Percentiles rank a stretch among this genome's conserved stretches.
Evolutionary conservation across 257 asterid genomes (phyloP).

Genomic region (Nicotiana noctiflora): DNA sequence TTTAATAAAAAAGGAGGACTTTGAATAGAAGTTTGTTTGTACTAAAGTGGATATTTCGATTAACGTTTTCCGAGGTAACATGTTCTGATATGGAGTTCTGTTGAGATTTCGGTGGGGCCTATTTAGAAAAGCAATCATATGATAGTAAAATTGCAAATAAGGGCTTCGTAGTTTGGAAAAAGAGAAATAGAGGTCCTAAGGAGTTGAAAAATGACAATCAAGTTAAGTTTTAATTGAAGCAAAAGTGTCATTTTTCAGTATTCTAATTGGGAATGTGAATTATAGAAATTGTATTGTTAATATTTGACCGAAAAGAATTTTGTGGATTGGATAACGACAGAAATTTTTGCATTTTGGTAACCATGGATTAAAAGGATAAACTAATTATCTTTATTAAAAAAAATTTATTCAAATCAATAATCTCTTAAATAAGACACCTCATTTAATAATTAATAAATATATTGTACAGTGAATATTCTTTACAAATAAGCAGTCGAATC

Average conservation of each 20-base stretch:
- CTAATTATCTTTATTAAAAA: no score
- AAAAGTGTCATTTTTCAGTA: neutral
- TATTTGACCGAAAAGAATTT: no score
- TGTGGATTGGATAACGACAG: no score
- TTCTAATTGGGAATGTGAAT: no score
- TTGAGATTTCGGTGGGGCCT: neutral
- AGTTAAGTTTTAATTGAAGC: neutral
- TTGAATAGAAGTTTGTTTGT: neutral
- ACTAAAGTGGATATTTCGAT: neutral
- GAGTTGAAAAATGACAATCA: neutral
- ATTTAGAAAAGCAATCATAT: neutral
- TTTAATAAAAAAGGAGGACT: neutral
- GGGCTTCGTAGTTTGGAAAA: neutral
- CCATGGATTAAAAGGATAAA: no score
- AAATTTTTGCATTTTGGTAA: no score
- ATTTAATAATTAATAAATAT: no score
- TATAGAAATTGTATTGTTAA: no score
- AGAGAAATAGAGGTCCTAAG: neutral
- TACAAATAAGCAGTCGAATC: neutral
- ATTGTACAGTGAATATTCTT: neutral
- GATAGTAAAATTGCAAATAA: neutral
- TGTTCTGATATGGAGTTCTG: neutral
- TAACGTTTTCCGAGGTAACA: neutral
- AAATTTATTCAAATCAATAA: neutral
- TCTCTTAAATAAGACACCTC: neutral